Evolutionary conservation across 371 early-diverging fungal species (phyloP).

Genomic region (Mucor saturninus): DNA sequence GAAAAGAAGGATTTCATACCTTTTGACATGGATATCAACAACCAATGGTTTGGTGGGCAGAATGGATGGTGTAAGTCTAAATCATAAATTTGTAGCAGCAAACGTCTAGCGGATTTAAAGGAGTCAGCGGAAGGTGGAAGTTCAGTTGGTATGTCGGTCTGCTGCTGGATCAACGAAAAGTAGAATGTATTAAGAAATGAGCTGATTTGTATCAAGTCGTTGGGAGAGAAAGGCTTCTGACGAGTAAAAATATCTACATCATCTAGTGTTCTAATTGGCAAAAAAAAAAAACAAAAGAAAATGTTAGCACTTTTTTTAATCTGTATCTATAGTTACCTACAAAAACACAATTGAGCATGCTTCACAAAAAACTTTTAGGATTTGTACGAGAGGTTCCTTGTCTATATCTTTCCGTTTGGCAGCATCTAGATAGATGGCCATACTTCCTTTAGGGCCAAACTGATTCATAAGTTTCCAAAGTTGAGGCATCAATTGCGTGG

Average conservation of each 20-base stretch:
- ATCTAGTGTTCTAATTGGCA: slow-evolving; percentile 63
- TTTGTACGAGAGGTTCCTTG: slow-evolving; percentile 63
- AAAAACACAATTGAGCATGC: slow-evolving; percentile 59
- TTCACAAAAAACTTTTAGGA: slow-evolving; percentile 68
- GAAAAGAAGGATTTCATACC: slow-evolving; percentile 33
- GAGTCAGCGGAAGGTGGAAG: slow-evolving; percentile 36
- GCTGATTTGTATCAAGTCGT: slow-evolving; percentile 59
- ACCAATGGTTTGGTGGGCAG: slow-evolving; percentile 76
- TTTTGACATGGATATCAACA: slow-evolving; percentile 53
- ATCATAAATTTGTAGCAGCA: slow-evolving; percentile 78
- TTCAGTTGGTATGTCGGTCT: slow-evolving; percentile 20
- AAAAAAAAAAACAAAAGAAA: not conserved
- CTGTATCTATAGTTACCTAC: slow-evolving; percentile 35
- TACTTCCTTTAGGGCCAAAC: slow-evolving; percentile 63
- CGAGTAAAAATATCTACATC: slow-evolving; percentile 82
- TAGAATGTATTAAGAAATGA: slow-evolving; percentile 70
- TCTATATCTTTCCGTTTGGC: slow-evolving; percentile 52
- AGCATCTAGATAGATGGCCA: slow-evolving; percentile 62
- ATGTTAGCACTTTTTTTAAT: not conserved
- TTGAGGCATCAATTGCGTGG: slow-evolving; percentile 58
- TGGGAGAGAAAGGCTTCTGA: slow-evolving; percentile 58
- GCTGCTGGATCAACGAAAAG: slow-evolving; percentile 58
- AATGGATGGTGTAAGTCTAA: slow-evolving; percentile 76
- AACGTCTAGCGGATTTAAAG: slow-evolving; percentile 63
- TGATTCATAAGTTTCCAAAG: slow-evolving; percentile 68